phyloP scores from a whole-genome alignment of 805 yeast species.

The Danielia reshetovae region DNA sequence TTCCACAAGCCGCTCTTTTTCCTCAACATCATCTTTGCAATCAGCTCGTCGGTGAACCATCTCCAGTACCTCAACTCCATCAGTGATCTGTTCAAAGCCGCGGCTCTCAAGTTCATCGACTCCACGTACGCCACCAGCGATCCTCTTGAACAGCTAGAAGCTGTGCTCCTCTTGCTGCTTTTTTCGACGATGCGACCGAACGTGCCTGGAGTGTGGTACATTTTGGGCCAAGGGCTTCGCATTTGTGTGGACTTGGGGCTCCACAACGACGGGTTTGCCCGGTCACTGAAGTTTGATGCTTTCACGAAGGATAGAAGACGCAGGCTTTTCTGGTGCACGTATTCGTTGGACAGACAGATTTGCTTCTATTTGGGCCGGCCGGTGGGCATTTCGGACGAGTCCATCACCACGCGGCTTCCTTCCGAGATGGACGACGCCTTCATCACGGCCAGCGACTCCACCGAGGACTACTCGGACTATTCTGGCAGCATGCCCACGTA shows the following conservation, averaged over 20 bases:
- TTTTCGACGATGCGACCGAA: constrained; percentile 87
- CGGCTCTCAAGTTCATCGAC: constrained; percentile 60
- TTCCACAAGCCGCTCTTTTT: constrained; percentile 61
- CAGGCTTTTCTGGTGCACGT: constrained; percentile 79
- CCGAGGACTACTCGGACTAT: constrained; percentile 28
- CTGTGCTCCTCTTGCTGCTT: constrained; percentile 60
- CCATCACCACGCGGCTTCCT: constrained; percentile 68
- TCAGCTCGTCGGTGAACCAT: constrained; percentile 72
- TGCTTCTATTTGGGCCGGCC: constrained; percentile 87
- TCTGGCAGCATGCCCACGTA: constrained; percentile 49
- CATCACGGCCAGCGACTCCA: constrained; percentile 36
- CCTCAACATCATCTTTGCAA: constrained; percentile 72
- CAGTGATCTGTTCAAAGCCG: constrained; percentile 64
- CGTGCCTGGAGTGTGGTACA: constrained; percentile 90
- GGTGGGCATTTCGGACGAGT: constrained; percentile 81
- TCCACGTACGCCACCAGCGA: constrained; percentile 57
- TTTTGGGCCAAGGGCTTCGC: constrained; percentile 74
- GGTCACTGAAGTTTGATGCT: constrained; percentile 41
- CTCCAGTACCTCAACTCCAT: constrained; percentile 60
- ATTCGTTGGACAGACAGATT: constrained; percentile 79
- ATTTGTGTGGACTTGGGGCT: constrained; percentile 80
- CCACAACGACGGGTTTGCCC: constrained; percentile 54
- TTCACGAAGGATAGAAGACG: constrained; percentile 60
- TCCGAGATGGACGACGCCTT: constrained; percentile 69
- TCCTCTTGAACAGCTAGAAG: constrained; percentile 69